Evolutionary conservation across 768 basidiomycete genomes (phyloP).

Genomic region (Hydnomerulius pinastri): DNA sequence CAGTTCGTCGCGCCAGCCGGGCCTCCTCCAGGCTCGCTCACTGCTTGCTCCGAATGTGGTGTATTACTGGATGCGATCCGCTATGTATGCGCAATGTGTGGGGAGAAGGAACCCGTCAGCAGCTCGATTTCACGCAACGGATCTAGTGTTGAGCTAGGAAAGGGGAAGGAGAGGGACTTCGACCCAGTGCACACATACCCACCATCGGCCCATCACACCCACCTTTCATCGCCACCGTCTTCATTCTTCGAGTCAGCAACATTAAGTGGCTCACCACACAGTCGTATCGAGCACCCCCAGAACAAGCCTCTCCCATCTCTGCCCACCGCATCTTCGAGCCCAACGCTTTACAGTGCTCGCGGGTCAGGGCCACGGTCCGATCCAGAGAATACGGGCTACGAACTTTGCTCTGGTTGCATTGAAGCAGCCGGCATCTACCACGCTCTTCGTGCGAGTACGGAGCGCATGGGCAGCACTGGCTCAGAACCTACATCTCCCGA

Average conservation of each 20-base stretch:
- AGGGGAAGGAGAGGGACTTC: slow-evolving; percentile 48
- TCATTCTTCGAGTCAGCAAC: slow-evolving; percentile 21
- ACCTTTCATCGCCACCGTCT: slow-evolving; percentile 19
- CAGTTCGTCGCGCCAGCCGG: slow-evolving; percentile 48
- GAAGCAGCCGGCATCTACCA: slow-evolving; percentile 78
- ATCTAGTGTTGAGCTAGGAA: slow-evolving; percentile 26
- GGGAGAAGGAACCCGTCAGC: slow-evolving; percentile 62
- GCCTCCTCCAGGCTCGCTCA: slow-evolving; percentile 63
- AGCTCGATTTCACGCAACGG: slow-evolving; percentile 11
- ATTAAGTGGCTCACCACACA: slow-evolving; percentile 11
- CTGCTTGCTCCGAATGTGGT: slow-evolving; percentile 85
- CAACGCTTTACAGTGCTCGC: slow-evolving; percentile 9
- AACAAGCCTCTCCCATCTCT: slow-evolving; percentile 50
- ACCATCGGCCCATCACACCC: slow-evolving; percentile 35
- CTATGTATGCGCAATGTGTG: slow-evolving; percentile 89
- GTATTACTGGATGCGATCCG: slow-evolving; percentile 75
- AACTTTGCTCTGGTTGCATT: slow-evolving; percentile 82
- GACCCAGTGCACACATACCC: slow-evolving; percentile 32
- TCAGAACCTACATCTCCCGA: slow-evolving; percentile 53
- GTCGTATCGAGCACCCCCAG: slow-evolving; percentile 18
- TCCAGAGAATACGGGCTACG: slow-evolving; percentile 55
- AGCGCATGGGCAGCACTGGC: slow-evolving; percentile 18
- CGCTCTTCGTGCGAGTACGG: slow-evolving; percentile 59
- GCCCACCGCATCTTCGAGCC: slow-evolving; percentile 32
- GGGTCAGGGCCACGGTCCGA: slow-evolving; percentile 2